phyloP scores from a whole-genome alignment of 495 filamentous ascomycete genomes.

The Aspergillus taichungensis region DNA sequence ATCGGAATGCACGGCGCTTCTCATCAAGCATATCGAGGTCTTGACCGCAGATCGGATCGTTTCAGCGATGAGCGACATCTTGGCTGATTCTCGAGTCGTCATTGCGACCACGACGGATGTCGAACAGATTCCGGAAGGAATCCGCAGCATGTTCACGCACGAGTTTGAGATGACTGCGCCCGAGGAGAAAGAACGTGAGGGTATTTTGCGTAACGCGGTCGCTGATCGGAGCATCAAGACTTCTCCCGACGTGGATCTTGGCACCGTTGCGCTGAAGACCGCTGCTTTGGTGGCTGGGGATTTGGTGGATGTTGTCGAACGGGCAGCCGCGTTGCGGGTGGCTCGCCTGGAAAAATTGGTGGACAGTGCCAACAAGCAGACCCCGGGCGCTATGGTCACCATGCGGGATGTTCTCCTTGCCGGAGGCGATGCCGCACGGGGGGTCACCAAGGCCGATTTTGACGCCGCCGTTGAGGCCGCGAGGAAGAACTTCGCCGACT shows the following conservation, averaged over 20 bases:
- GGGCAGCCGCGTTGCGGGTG: constrained; percentile 66
- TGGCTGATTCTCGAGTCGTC: constrained; percentile 64
- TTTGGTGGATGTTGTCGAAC: constrained; percentile 86
- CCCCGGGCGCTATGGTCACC: constrained; percentile 38
- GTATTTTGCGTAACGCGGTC: constrained; percentile 68
- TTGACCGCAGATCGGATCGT: constrained; percentile 85
- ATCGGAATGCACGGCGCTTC: constrained; percentile 66
- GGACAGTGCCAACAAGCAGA: constrained; percentile 26
- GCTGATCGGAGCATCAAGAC: constrained; percentile 63
- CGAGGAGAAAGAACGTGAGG: constrained; percentile 87
- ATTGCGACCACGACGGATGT: constrained; percentile 92
- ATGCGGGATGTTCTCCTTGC: constrained; percentile 77
- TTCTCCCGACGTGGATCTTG: constrained; percentile 71
- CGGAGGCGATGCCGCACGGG: constrained; percentile 72
- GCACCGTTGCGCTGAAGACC: constrained; percentile 82
- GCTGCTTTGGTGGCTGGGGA: constrained; percentile 93
- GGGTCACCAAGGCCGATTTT: constrained; percentile 80
- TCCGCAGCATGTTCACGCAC: constrained; percentile 86
- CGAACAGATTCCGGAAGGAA: constrained; percentile 83
- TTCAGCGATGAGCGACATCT: constrained; percentile 68
- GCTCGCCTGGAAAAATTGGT: constrained; percentile 66
- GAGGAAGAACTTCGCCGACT: constrained; percentile 93
- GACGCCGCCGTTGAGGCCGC: constrained; percentile 86
- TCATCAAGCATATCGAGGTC: constrained; percentile 83
- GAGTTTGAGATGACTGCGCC: constrained; percentile 91